Evolutionary conservation across 1,139 yeast species (phyloP).

Genomic region (Saccharomyces hybrid): DNA sequence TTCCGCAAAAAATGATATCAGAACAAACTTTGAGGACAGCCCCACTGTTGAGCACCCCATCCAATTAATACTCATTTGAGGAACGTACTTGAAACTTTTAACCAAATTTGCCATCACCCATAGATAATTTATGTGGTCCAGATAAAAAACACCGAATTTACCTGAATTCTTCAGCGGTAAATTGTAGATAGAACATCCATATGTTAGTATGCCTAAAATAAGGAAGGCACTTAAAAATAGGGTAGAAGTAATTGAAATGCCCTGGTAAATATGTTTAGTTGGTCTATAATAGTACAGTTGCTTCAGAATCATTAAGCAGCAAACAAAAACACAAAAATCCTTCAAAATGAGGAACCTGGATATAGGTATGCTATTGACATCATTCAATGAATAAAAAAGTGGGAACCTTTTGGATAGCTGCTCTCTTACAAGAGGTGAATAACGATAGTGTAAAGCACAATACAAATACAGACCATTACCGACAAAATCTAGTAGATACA

Average conservation of each 20-base stretch:
- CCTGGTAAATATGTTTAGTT: slow-evolving; percentile 27
- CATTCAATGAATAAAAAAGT: slow-evolving; percentile 16
- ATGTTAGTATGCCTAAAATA: slow-evolving; percentile 17
- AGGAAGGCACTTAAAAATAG: slow-evolving; percentile 5
- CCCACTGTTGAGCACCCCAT: slow-evolving; percentile 29
- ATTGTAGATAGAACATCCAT: slow-evolving; percentile 15
- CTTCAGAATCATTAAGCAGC: slow-evolving; percentile 11
- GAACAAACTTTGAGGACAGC: slow-evolving; percentile 22
- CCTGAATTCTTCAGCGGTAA: slow-evolving; percentile 23
- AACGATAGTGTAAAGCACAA: slow-evolving; percentile 20
- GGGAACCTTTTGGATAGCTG: slow-evolving; percentile 26
- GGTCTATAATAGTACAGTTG: slow-evolving; percentile 19
- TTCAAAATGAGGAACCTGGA: slow-evolving; percentile 13
- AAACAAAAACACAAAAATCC: slow-evolving; percentile 10
- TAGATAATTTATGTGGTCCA: slow-evolving; percentile 32
- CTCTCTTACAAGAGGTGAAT: slow-evolving; percentile 14
- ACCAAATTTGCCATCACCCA: slow-evolving; percentile 25
- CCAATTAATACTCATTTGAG: slow-evolving; percentile 32
- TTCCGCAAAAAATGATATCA: slow-evolving; percentile 23
- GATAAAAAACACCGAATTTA: slow-evolving; percentile 26
- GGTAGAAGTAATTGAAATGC: slow-evolving; percentile 19
- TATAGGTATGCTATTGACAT: slow-evolving; percentile 13
- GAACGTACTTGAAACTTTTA: slow-evolving; percentile 21
- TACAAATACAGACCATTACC: slow-evolving; percentile 16
- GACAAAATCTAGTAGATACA: slow-evolving; percentile 15